These are phyloP conservation scores for Cercospora brassicicola DNA, from an alignment of 2,329 filamentous ascomycete genomes.

Conservation along the genomic window DNA sequence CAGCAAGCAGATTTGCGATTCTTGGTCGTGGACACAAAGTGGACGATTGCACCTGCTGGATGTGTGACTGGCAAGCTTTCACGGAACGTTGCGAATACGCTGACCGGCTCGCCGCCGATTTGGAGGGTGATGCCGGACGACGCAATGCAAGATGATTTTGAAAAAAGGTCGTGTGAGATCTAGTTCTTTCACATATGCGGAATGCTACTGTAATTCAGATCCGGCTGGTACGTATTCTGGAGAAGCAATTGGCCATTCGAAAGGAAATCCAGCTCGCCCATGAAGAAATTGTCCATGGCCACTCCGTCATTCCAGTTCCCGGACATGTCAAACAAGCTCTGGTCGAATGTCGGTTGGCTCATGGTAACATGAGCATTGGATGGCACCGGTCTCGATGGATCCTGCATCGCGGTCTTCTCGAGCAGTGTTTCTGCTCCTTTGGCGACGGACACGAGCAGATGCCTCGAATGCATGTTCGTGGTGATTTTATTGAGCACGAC, in stretches of 20 bases:
- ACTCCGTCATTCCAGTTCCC: slow-evolving; percentile 28
- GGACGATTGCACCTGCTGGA: not conserved
- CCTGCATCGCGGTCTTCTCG: slow-evolving; percentile 26
- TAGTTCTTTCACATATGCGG: slow-evolving; percentile 19
- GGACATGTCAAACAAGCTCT: slow-evolving; percentile 33
- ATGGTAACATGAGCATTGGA: slow-evolving; percentile 35
- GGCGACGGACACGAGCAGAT: slow-evolving; percentile 34
- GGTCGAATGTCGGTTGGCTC: slow-evolving; percentile 34
- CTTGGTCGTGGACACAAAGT: not conserved
- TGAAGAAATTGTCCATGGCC: slow-evolving; percentile 34
- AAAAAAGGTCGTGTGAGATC: not conserved
- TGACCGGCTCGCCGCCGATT: not conserved
- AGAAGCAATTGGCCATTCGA: slow-evolving; percentile 28
- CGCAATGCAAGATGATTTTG: slow-evolving; percentile 1
- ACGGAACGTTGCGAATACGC: not conserved
- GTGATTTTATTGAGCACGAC: slow-evolving; percentile 33
- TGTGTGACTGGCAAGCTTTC: slow-evolving; percentile 6
- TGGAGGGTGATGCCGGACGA: not conserved
- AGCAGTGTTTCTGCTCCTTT: slow-evolving; percentile 33
- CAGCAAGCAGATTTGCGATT: not conserved
- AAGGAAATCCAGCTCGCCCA: slow-evolving; percentile 37
- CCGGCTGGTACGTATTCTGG: slow-evolving; percentile 31
- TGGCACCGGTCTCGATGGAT: slow-evolving; percentile 25
- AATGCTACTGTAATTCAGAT: slow-evolving; percentile 28
- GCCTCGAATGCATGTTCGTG: slow-evolving; percentile 35